Percentiles rank a stretch among this genome's conserved stretches.
Evolutionary conservation across 228 moss, liverwort and hornwort species (phyloP).

Genomic region (Sphagnum fallax): DNA sequence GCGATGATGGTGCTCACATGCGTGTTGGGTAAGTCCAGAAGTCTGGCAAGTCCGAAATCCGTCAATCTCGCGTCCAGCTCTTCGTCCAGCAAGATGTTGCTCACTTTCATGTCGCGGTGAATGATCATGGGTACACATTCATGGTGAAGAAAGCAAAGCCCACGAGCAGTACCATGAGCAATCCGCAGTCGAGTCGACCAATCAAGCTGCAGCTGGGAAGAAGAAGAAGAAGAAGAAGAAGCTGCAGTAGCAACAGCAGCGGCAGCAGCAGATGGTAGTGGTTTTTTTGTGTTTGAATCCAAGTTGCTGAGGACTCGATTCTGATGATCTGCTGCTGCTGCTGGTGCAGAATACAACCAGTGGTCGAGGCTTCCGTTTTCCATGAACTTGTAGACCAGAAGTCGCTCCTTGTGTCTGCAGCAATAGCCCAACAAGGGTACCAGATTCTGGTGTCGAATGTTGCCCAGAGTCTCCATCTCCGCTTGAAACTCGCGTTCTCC

Average conservation of each 20-base stretch:
- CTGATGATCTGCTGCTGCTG: too few species aligned
- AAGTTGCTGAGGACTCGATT: conserved; percentile 29
- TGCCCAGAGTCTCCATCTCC: conserved; percentile 59
- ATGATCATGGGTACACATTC: conserved; percentile 64
- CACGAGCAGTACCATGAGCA: conserved; percentile 60
- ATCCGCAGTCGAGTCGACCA: conserved; percentile 65
- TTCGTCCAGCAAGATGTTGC: conserved; percentile 75
- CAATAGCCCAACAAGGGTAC: conserved; percentile 73
- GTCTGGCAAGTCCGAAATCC: conserved; percentile 67
- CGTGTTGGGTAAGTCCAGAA: conserved; percentile 37
- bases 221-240: too few species aligned
- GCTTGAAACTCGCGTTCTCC: conserved; percentile 47
- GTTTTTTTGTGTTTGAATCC: conserved; percentile 16
- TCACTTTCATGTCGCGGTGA: conserved; percentile 71
- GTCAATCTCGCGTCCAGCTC: conserved; percentile 60
- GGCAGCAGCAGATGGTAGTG: conserved; percentile 8
- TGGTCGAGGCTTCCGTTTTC: conserved; percentile 74
- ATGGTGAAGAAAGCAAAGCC: conserved; percentile 73
- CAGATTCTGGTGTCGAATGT: conserved; percentile 55
- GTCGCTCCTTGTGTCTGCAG: conserved; percentile 39
- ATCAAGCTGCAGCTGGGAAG: conserved; percentile 5
- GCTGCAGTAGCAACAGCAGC: too few species aligned
- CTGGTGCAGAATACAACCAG: conserved; percentile 23
- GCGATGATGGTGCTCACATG: conserved; percentile 54
- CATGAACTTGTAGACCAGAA: conserved; percentile 73